These are phyloP conservation scores for Nakataea oryzae DNA, from an alignment of 2,329 filamentous ascomycete species.

Conservation along the genomic window DNA sequence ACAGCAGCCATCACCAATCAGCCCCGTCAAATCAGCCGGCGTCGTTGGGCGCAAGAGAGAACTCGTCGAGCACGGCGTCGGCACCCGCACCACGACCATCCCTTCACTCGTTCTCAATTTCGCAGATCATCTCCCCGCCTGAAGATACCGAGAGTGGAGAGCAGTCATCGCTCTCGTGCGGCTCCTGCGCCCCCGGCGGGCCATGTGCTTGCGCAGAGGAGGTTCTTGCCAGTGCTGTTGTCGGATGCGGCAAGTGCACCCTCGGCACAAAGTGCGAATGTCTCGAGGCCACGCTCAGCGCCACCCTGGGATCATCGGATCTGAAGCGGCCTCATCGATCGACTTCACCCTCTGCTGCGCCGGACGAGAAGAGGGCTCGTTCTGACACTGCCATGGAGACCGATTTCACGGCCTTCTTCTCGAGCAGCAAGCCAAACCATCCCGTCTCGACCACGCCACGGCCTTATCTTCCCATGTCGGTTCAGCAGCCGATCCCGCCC, in stretches of 20 bases:
- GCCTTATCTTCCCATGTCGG: not conserved
- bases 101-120: conserved; percentile 38
- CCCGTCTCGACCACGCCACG: conserved; percentile 9
- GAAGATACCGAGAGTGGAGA: conserved; percentile 24
- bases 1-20: not conserved
- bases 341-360: conserved; percentile 29
- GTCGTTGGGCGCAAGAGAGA: not conserved
- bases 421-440: conserved; percentile 27
- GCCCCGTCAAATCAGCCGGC: not conserved
- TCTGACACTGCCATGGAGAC: conserved; percentile 50
- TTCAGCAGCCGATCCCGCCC: conserved; percentile 25
- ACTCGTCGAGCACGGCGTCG: conserved; percentile 4
- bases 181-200: conserved; percentile 41
- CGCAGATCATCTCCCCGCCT: conserved; percentile 46
- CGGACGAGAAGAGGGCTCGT: conserved; percentile 46
- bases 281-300: conserved; percentile 34
- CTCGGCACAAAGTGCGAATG: conserved; percentile 53
- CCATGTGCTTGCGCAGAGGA: conserved; percentile 50
- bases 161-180: conserved; percentile 36
- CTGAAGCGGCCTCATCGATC: conserved; percentile 35
- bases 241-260: conserved; percentile 58
- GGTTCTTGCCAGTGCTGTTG: conserved; percentile 38
- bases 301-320: conserved; percentile 20
- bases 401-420: conserved; percentile 62
- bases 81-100: conserved; percentile 6